A percentile compares a stretch with the other conserved stretches of the same genome.
Evolutionary conservation across 345 rosid species (phyloP).

Genomic region (Kandelia obovata): DNA sequence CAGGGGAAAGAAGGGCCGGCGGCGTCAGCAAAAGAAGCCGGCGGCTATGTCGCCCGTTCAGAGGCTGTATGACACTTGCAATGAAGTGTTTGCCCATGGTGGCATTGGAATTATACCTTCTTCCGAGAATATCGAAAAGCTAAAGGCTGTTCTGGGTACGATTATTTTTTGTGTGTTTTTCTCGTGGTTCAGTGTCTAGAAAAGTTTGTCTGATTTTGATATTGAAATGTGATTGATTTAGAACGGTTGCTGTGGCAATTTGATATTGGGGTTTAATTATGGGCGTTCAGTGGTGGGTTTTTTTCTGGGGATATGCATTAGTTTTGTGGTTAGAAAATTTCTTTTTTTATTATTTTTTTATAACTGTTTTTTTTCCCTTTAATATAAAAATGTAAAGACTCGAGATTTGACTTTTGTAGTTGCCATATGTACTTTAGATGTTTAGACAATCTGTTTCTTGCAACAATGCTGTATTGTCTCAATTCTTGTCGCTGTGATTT

Average conservation of each 20-base stretch:
- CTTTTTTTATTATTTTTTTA: background rate
- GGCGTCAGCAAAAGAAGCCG: constrained; percentile 29
- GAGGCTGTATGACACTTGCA: constrained; percentile 68
- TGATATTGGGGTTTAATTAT: no score
- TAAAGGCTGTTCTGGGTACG: constrained; percentile 72
- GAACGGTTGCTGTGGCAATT: no score
- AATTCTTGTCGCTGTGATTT: background rate
- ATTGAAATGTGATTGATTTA: background rate
- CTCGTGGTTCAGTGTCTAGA: background rate
- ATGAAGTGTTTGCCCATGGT: constrained; percentile 52
- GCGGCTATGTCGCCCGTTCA: constrained; percentile 41
- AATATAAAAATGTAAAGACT: background rate
- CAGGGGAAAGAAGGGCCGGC: constrained; percentile 39
- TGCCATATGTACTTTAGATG: background rate
- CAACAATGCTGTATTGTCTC: background rate
- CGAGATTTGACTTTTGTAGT: background rate
- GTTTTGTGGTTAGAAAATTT: background rate
- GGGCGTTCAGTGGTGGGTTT: no score
- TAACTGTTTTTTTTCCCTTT: background rate
- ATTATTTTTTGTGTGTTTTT: background rate
- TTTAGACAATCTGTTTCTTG: background rate
- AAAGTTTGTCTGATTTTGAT: background rate
- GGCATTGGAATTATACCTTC: constrained; percentile 60
- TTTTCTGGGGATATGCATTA: no score
- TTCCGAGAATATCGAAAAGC: constrained; percentile 48